Conservation (phyloP, 768 basidiomycete genomes). For the Pleurotus giganteus region DNA sequence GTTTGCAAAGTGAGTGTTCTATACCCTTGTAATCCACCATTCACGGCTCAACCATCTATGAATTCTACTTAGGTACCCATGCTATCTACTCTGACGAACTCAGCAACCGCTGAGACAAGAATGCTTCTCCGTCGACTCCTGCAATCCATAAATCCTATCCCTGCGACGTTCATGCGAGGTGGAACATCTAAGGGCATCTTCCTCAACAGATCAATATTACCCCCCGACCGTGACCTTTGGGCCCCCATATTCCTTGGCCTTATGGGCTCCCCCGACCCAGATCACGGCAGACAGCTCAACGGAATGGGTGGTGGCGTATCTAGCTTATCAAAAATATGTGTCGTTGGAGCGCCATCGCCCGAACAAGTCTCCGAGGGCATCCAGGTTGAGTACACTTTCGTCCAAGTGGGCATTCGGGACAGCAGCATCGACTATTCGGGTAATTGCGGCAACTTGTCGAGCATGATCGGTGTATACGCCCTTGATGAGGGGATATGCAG, state of each 20-base stretch:
- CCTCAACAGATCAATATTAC: conserved; percentile 52
- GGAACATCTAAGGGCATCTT: conserved; percentile 82
- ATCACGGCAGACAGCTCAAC: conserved; percentile 67
- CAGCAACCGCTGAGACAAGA: background rate
- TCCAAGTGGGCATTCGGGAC: conserved; percentile 60
- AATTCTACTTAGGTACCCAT: background rate
- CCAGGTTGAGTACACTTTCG: conserved; percentile 73
- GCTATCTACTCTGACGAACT: no score
- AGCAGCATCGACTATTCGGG: conserved; percentile 62
- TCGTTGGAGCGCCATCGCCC: conserved; percentile 52
- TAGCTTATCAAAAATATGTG: conserved; percentile 71
- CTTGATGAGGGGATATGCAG: conserved; percentile 59
- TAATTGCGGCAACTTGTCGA: conserved; percentile 75
- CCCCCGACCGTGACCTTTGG: conserved; percentile 51
- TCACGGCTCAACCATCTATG: no score
- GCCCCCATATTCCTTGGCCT: conserved; percentile 61
- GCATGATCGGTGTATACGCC: conserved; percentile 73
- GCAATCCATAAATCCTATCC: conserved; percentile 33
- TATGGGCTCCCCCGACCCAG: conserved; percentile 81
- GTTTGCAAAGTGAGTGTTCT: no score
- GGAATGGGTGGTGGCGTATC: conserved; percentile 82
- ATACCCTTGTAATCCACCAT: no score
- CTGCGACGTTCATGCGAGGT: conserved; percentile 61
- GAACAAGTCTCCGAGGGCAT: conserved; percentile 41
- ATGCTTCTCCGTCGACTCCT: background rate